Conservation (phyloP, 805 yeast genomes). For the Candida insectalens region DNA sequence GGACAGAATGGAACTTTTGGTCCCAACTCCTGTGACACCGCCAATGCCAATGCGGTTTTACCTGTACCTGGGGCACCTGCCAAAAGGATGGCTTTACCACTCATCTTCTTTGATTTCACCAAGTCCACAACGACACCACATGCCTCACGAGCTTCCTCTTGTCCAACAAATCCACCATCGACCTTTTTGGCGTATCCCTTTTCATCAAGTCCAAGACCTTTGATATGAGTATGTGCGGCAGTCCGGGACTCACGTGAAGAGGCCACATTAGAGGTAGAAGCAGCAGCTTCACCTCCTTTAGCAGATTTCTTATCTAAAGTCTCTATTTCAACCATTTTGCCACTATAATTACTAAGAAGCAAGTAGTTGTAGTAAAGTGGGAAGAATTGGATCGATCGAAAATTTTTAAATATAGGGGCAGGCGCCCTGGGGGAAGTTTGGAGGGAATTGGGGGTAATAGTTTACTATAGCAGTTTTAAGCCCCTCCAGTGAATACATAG, state of each 20-base stretch:
- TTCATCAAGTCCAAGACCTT: constrained; percentile 95
- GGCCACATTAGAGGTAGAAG: constrained; percentile 7
- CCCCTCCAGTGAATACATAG: constrained; percentile 32
- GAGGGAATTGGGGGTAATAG: not conserved
- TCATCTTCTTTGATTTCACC: constrained; percentile 90
- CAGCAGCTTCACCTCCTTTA: constrained; percentile 1
- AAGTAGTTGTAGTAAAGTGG: not conserved
- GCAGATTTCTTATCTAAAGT: too few relatives aligned
- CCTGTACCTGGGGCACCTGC: constrained; percentile 99
- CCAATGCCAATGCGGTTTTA: constrained; percentile 97
- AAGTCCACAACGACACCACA: constrained; percentile 90
- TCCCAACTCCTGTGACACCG: constrained; percentile 65
- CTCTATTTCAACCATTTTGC: too few relatives aligned
- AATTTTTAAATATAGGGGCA: not conserved
- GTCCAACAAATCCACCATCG: constrained; percentile 97
- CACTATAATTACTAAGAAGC: too few relatives aligned
- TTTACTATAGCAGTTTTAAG: not conserved
- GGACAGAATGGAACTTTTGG: constrained; percentile 89
- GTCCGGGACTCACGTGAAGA: constrained; percentile 17
- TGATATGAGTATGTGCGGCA: constrained; percentile 97
- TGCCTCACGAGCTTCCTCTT: constrained; percentile 87
- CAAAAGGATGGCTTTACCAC: constrained; percentile 89
- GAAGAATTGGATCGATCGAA: not conserved
- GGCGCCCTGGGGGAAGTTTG: not conserved
- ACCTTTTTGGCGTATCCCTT: constrained; percentile 72